A percentile compares a stretch with the other conserved stretches of the same genome.
These are phyloP conservation scores for Salix exigua DNA, from an alignment of 345 rosid genomes.

Conservation along the genomic window DNA sequence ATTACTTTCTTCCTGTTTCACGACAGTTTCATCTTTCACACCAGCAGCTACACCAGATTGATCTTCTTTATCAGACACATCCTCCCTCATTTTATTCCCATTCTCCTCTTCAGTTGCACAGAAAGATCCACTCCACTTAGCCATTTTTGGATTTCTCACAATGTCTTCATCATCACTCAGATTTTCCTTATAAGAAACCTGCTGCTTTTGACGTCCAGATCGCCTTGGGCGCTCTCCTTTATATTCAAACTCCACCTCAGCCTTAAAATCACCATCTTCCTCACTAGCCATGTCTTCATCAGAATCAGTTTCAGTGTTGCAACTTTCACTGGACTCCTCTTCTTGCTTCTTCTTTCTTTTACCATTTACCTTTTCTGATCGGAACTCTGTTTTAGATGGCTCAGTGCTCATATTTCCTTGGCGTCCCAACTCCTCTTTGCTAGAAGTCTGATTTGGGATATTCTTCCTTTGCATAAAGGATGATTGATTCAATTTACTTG, in stretches of 20 bases:
- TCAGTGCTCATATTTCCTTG: slow-evolving; percentile 27
- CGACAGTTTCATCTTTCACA: slow-evolving; percentile 22
- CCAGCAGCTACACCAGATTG: slow-evolving; percentile 22
- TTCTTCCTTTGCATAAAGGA: slow-evolving; percentile 37
- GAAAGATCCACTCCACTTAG: slow-evolving; percentile 29
- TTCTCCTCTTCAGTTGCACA: slow-evolving; percentile 18
- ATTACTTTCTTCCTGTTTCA: slow-evolving; percentile 16
- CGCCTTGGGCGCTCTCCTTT: slow-evolving; percentile 45
- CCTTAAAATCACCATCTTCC: slow-evolving; percentile 35
- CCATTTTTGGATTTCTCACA: slow-evolving; percentile 28
- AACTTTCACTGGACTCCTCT: slow-evolving; percentile 55
- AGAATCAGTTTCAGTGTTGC: slow-evolving; percentile 32
- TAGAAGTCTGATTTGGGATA: slow-evolving; percentile 36
- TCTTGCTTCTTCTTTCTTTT: slow-evolving; percentile 47
- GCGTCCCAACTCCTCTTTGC: slow-evolving; percentile 39
- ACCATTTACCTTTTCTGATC: slow-evolving; percentile 35
- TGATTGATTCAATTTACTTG: slow-evolving; percentile 27
- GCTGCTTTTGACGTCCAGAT: slow-evolving; percentile 61
- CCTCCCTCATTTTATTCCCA: slow-evolving; percentile 21
- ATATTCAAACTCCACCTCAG: slow-evolving; percentile 26
- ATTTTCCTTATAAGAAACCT: slow-evolving; percentile 61
- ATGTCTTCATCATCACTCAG: slow-evolving; percentile 58
- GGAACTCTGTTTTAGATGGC: slow-evolving; percentile 25
- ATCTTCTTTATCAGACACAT: slow-evolving; percentile 11
- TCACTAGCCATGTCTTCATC: slow-evolving; percentile 36